phyloP scores from a whole-genome alignment of 78 protist species.

The Dictyostelium capitatum region DNA sequence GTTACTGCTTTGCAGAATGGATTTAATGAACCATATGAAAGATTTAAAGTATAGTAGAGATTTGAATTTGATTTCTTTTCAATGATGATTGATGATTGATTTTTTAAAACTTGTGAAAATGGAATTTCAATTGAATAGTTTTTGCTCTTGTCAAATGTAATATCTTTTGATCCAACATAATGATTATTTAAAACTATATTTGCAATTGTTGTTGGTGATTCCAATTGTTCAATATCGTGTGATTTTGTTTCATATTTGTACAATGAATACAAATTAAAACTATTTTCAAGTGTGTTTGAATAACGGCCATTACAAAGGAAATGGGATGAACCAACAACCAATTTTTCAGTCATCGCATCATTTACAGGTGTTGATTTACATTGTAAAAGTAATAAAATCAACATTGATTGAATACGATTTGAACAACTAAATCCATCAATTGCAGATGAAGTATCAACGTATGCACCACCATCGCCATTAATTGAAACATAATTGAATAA shows the following conservation, averaged over 20 bases:
- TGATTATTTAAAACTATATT: slow-evolving; percentile 1
- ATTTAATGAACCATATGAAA: slow-evolving; percentile 24
- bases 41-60: slow-evolving; percentile 12
- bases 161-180: not conserved
- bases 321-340: not conserved
- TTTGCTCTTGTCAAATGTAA: not conserved
- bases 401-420: not conserved
- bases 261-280: slow-evolving; percentile 4
- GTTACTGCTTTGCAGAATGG: not conserved
- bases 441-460: not conserved
- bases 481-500: not conserved
- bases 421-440: not conserved
- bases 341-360: not conserved
- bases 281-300: slow-evolving; percentile 31
- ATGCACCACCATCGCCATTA: slow-evolving; percentile 6
- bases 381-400: not conserved
- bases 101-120: slow-evolving; percentile 29
- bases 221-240: not conserved
- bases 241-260: not conserved
- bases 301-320: not conserved
- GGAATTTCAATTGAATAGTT: slow-evolving; percentile 11
- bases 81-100: slow-evolving; percentile 32
- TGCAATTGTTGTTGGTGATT: not conserved
- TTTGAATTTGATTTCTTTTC: slow-evolving; percentile 27
- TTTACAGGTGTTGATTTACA: not conserved